These are phyloP conservation scores for Perkinsus marinus DNA, from an alignment of 169 alveolate species.

Conservation along the genomic window DNA sequence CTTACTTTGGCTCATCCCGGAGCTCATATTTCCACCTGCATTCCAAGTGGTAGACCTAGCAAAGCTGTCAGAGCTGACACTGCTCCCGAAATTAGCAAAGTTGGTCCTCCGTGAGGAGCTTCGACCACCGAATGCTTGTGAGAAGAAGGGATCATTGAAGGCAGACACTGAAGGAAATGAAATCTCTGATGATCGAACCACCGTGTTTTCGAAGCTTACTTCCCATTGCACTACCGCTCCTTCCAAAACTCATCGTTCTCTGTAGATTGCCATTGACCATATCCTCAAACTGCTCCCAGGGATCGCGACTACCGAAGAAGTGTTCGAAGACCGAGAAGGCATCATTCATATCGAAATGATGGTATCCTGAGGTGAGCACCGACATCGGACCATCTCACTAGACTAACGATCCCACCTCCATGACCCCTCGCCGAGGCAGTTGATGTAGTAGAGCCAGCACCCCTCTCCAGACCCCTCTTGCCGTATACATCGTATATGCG, in stretches of 20 bases:
- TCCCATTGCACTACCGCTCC: background rate
- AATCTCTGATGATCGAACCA: too few species aligned
- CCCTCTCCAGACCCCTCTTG: slow-evolving; percentile 31
- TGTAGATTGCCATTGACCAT: background rate
- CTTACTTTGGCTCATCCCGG: background rate
- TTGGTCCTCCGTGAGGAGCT: background rate
- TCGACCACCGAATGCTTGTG: background rate
- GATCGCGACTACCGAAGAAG: background rate
- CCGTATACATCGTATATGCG: slow-evolving; percentile 35
- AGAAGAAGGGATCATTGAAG: background rate
- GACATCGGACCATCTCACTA: background rate
- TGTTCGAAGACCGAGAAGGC: background rate
- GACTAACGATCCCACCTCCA: background rate
- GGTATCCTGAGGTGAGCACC: background rate
- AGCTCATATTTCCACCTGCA: background rate
- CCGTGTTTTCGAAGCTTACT: too few species aligned
- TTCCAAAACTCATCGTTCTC: background rate
- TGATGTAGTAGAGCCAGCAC: background rate
- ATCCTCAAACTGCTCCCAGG: background rate
- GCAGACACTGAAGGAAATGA: background rate
- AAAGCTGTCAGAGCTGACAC: background rate
- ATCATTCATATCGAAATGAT: background rate
- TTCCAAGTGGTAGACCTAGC: background rate
- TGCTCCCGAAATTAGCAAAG: background rate
- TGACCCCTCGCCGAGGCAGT: background rate